A percentile compares a stretch with the other conserved stretches of the same genome.
These are phyloP conservation scores for Rhizopus delemar DNA, from an alignment of 371 early-diverging fungal genomes.

Conservation along the genomic window DNA sequence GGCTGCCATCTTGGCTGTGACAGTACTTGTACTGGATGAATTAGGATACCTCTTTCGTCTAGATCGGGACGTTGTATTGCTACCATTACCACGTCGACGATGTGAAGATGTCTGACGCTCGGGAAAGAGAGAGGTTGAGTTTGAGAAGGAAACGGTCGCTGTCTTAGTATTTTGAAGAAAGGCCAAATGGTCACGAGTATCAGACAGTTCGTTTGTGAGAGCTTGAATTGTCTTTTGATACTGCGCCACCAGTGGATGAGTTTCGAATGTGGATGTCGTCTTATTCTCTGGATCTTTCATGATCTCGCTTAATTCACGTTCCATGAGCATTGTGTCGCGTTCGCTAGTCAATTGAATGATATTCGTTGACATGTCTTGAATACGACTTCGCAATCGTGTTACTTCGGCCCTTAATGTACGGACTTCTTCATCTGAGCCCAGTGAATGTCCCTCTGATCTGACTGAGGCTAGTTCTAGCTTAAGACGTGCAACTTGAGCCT, in stretches of 20 bases:
- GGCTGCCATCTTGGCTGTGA: slow-evolving; percentile 19
- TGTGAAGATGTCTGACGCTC: slow-evolving; percentile 10
- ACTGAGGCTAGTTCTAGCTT: slow-evolving; percentile 63
- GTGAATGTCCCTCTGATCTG: slow-evolving; percentile 33
- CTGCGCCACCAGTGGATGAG: slow-evolving; percentile 59
- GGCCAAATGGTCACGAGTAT: slow-evolving; percentile 41
- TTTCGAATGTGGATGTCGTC: slow-evolving; percentile 13
- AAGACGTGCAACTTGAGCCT: slow-evolving; percentile 72
- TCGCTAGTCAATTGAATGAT: slow-evolving; percentile 61
- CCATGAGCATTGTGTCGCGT: slow-evolving; percentile 62
- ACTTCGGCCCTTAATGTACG: slow-evolving; percentile 51
- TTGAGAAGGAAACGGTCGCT: slow-evolving; percentile 31
- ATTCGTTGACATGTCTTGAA: slow-evolving; percentile 49
- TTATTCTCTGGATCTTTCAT: slow-evolving; percentile 20
- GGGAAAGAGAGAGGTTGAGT: slow-evolving; percentile 11
- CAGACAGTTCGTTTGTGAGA: slow-evolving; percentile 54
- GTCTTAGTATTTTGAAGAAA: slow-evolving; percentile 37
- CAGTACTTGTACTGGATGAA: slow-evolving; percentile 32
- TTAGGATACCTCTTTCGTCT: slow-evolving; percentile 22
- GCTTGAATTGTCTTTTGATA: slow-evolving; percentile 62
- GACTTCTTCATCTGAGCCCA: slow-evolving; percentile 48
- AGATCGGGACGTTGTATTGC: slow-evolving; percentile 6
- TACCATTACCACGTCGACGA: slow-evolving; percentile 16
- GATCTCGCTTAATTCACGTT: slow-evolving; percentile 50
- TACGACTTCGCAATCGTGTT: slow-evolving; percentile 54